These are phyloP conservation scores for Lasiosphaeriaceae sp. DNA, from an alignment of 495 filamentous ascomycete genomes.

Conservation along the genomic window DNA sequence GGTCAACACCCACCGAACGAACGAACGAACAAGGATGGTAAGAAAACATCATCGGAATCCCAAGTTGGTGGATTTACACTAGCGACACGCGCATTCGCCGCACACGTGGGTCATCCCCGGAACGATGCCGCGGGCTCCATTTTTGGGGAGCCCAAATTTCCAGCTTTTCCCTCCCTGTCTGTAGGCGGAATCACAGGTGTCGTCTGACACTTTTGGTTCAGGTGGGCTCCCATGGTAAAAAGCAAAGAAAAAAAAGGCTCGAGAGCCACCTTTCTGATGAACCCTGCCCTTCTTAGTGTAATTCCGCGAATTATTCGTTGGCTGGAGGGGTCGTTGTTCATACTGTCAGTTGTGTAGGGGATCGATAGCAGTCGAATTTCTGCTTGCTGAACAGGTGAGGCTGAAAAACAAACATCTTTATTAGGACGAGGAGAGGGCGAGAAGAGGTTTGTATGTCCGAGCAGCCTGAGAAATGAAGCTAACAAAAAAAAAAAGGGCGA, in stretches of 20 bases:
- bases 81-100: not conserved
- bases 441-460: too few relatives aligned
- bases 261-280: not conserved
- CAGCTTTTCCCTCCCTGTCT: not conserved
- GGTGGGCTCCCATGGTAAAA: not conserved
- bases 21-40: conserved; percentile 4
- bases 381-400: too few relatives aligned
- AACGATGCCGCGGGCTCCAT: conserved; percentile 10
- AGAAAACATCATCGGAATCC: not conserved
- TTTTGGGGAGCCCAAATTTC: not conserved
- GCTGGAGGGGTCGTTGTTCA: not conserved
- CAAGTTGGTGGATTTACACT: conserved; percentile 4
- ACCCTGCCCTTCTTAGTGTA: not conserved
- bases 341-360: not conserved
- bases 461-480: too few relatives aligned
- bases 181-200: not conserved
- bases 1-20: not conserved
- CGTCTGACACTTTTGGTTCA: not conserved
- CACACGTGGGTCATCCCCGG: conserved; percentile 8
- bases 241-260: not conserved
- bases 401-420: too few relatives aligned
- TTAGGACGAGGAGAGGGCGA: too few relatives aligned
- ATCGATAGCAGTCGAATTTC: too few relatives aligned
- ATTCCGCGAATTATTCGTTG: conserved; percentile 9
- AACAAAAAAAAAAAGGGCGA: too few relatives aligned